Conservation (phyloP, 1,284 basidiomycete genomes). For the Somion occarium region DNA sequence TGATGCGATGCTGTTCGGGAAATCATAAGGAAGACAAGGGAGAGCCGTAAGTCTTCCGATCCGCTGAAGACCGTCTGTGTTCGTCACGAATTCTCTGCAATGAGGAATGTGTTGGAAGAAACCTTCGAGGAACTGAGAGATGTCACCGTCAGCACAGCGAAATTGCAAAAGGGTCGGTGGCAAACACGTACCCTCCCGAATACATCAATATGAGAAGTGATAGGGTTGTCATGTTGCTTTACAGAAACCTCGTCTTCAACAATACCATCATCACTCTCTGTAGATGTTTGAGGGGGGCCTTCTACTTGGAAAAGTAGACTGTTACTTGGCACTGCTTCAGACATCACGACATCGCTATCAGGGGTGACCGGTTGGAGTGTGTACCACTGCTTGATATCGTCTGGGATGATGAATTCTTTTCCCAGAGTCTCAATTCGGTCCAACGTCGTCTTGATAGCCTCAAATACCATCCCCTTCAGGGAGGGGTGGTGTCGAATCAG, state of each 20-base stretch:
- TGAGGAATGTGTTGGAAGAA: slow-evolving; percentile 90
- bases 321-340: slow-evolving; percentile 29
- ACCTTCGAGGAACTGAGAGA: slow-evolving; percentile 80
- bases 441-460: slow-evolving; percentile 68
- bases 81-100: slow-evolving; percentile 85
- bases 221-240: slow-evolving; percentile 64
- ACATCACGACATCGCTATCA: slow-evolving; percentile 46
- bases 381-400: slow-evolving; percentile 65
- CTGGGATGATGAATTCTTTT: slow-evolving; percentile 48
- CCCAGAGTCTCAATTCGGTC: slow-evolving; percentile 73
- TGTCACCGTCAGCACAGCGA: slow-evolving; percentile 3
- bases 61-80: slow-evolving; percentile 70
- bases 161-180: slow-evolving; percentile 4
- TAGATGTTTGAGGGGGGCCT: neutral
- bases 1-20: slow-evolving; percentile 75
- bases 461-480: slow-evolving; percentile 78
- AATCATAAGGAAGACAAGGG: slow-evolving; percentile 89
- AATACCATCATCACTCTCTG: slow-evolving; percentile 9
- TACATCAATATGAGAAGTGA: slow-evolving; percentile 75
- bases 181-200: slow-evolving; percentile 56
- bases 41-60: slow-evolving; percentile 78
- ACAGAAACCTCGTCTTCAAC: slow-evolving; percentile 34
- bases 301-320: no score
- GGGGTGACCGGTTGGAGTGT: slow-evolving; percentile 37
- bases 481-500: slow-evolving; percentile 94